phyloP scores from a whole-genome alignment of 2,329 filamentous ascomycete genomes.

The Hyphodiscus sp. region DNA sequence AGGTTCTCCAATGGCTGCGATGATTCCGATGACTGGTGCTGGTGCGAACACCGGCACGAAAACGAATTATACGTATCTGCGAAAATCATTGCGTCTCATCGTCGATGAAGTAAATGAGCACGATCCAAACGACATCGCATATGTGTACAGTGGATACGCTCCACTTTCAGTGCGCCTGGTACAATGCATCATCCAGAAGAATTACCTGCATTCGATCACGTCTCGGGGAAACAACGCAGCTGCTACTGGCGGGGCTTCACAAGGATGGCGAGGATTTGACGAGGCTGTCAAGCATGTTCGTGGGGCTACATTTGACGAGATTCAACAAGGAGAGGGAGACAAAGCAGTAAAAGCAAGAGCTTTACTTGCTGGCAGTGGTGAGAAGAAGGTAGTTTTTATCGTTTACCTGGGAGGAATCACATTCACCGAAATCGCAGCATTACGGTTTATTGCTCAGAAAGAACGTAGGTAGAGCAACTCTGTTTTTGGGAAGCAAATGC shows the following conservation, averaged over 20 bases:
- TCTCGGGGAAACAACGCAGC: constrained; percentile 47
- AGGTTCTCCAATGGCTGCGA: constrained; percentile 69
- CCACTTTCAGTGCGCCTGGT: constrained; percentile 86
- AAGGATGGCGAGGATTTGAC: constrained; percentile 91
- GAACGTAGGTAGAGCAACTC: constrained; percentile 42
- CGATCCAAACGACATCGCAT: constrained; percentile 90
- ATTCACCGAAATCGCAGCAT: constrained; percentile 89
- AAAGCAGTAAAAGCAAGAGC: constrained; percentile 84
- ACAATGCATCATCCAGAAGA: constrained; percentile 89
- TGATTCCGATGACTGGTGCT: constrained; percentile 67
- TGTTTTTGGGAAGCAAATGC: background rate
- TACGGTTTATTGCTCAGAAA: constrained; percentile 84
- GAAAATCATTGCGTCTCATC: constrained; percentile 81
- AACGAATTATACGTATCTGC: constrained; percentile 84
- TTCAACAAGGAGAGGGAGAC: constrained; percentile 81
- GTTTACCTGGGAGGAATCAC: constrained; percentile 97
- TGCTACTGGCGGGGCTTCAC: constrained; percentile 51
- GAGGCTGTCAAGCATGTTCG: constrained; percentile 82
- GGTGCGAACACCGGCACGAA: constrained; percentile 54
- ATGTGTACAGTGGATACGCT: constrained; percentile 95
- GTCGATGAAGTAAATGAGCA: constrained; percentile 96
- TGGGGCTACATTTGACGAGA: constrained; percentile 84
- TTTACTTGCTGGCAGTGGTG: constrained; percentile 67
- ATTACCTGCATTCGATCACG: constrained; percentile 66
- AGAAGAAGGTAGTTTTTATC: constrained; percentile 84